A percentile compares a stretch with the other conserved stretches of the same genome.
Conservation (phyloP, 345 rosid genomes). For the Rubroshorea leprosula region DNA sequence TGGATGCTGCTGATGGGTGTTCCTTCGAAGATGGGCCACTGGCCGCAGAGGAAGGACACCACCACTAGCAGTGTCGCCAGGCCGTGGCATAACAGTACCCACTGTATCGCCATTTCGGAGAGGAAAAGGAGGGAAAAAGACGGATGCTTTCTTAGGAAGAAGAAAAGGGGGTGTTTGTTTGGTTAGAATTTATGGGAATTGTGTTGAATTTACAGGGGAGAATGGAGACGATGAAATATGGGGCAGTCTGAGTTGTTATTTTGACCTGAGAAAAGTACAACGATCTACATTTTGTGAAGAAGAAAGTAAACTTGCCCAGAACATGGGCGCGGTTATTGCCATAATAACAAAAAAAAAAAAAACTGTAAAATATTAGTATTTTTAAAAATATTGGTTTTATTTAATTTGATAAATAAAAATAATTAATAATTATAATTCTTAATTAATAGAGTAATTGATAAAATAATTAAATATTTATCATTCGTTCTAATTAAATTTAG, state of each 20-base stretch:
- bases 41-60: constrained; percentile 88
- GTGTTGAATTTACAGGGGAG: background rate
- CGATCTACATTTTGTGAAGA: background rate
- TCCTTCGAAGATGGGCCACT: constrained; percentile 86
- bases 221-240: background rate
- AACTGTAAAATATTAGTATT: too few relatives aligned
- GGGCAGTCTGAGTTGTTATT: background rate
- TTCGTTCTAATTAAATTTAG: too few relatives aligned
- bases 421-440: too few relatives aligned
- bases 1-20: constrained; percentile 73
- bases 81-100: constrained; percentile 76
- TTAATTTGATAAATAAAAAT: too few relatives aligned
- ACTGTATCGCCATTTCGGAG: constrained; percentile 47
- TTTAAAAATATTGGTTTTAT: too few relatives aligned
- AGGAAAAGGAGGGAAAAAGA: background rate
- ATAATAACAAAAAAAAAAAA: too few relatives aligned
- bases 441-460: too few relatives aligned
- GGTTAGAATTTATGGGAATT: background rate
- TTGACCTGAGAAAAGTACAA: background rate
- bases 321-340: too few relatives aligned
- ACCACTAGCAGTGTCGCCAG: constrained; percentile 49
- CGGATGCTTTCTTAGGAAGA: background rate
- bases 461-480: too few relatives aligned
- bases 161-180: background rate
- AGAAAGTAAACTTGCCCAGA: too few relatives aligned